These are phyloP conservation scores for Xylariaceae sp. DNA, from an alignment of 2,329 filamentous ascomycete species.

Conservation along the genomic window DNA sequence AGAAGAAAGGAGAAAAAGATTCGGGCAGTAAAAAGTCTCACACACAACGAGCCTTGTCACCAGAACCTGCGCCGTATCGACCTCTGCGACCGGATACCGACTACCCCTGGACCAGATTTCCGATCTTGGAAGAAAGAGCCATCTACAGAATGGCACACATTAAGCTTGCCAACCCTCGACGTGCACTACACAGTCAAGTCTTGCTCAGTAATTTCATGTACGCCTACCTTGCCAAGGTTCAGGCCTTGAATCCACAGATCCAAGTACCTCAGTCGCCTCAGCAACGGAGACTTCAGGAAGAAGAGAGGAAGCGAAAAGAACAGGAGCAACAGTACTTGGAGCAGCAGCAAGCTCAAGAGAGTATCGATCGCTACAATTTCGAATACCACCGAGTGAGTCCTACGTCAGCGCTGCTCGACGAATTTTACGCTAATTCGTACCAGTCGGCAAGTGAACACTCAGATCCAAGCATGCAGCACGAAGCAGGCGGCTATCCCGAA, in stretches of 20 bases:
- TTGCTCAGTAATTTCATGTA: constrained; percentile 99
- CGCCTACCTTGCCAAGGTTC: constrained; percentile 95
- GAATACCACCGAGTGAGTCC: constrained; percentile 48
- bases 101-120: constrained; percentile 94
- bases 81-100: constrained; percentile 80
- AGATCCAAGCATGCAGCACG: constrained; percentile 39
- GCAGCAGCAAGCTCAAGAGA: constrained; percentile 40
- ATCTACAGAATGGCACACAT: constrained; percentile 99
- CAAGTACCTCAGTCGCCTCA: constrained; percentile 82
- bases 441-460: constrained; percentile 44
- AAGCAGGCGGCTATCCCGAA: constrained; percentile 46
- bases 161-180: constrained; percentile 94
- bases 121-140: constrained; percentile 88
- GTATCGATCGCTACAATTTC: constrained; percentile 48
- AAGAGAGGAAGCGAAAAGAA: constrained; percentile 42
- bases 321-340: constrained; percentile 45
- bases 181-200: constrained; percentile 88
- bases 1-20: constrained; percentile 80
- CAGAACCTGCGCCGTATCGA: constrained; percentile 67
- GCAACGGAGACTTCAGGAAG: constrained; percentile 56
- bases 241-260: constrained; percentile 96
- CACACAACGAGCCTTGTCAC: constrained; percentile 67
- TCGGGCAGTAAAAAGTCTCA: constrained; percentile 67
- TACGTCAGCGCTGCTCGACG: neutral
- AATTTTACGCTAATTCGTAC: constrained; percentile 7